Evolutionary conservation across 2,329 filamentous ascomycete species (phyloP).

Genomic region (Cyanodermella asteris): DNA sequence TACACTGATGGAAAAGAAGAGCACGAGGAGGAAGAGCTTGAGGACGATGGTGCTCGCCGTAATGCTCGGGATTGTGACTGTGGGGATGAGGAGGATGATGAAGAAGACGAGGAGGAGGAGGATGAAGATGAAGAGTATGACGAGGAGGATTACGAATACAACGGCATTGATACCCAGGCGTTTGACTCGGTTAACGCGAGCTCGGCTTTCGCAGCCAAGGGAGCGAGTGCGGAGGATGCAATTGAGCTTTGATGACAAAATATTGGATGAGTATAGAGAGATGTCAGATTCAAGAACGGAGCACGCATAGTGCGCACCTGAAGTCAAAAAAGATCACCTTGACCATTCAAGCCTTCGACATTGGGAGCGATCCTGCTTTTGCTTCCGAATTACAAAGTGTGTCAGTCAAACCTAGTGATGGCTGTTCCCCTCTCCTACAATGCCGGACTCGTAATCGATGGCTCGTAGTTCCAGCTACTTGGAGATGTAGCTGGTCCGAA

Average conservation of each 20-base stretch:
- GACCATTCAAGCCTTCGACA: no score
- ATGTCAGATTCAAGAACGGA: neutral
- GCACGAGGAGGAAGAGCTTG: neutral
- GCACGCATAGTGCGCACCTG: neutral
- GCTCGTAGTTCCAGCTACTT: no score
- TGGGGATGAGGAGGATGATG: neutral
- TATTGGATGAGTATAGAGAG: no score
- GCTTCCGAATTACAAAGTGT: no score
- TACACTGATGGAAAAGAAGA: conserved; percentile 1
- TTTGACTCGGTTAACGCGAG: conserved; percentile 1
- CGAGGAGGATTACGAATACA: neutral
- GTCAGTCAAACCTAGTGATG: no score
- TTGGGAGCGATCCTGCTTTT: no score
- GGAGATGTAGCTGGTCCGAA: no score
- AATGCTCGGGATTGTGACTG: neutral
- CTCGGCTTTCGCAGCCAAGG: conserved; percentile 1
- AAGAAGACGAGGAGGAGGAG: conserved; percentile 1
- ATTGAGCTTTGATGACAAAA: conserved; percentile 5
- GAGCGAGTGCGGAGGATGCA: conserved; percentile 6
- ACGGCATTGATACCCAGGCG: neutral
- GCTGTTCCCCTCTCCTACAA: no score
- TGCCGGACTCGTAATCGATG: no score
- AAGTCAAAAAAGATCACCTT: no score
- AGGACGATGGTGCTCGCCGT: conserved; percentile 2
- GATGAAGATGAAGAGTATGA: conserved; percentile 1